phyloP scores from a whole-genome alignment of 1,139 yeast genomes.

The Suhomyces atakaporum region DNA sequence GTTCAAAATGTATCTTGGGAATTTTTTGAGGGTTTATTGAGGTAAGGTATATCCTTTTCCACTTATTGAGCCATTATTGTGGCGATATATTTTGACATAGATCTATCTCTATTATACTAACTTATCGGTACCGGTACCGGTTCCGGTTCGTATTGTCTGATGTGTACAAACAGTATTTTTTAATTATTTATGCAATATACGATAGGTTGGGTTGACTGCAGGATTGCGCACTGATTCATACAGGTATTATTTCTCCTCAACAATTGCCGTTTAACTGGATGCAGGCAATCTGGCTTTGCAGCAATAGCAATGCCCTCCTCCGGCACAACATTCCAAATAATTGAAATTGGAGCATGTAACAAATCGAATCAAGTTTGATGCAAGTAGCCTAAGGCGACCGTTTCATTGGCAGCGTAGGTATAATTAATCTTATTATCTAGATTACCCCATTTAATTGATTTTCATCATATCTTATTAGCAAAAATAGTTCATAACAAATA shows the following conservation, averaged over 20 bases:
- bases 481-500: constrained; percentile 9
- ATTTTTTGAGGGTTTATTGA: no score
- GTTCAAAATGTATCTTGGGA: no score
- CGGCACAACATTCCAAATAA: background rate
- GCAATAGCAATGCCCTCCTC: background rate
- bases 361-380: no score
- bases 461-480: background rate
- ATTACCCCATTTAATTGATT: background rate
- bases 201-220: constrained; percentile 3
- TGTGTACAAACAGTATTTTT: constrained; percentile 1
- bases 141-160: constrained; percentile 3
- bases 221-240: constrained; percentile 2
- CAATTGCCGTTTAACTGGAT: background rate
- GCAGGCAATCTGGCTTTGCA: constrained; percentile 1
- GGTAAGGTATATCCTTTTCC: no score
- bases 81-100: no score
- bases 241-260: constrained; percentile 2
- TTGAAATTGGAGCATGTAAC: no score
- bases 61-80: no score
- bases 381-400: no score
- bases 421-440: background rate
- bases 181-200: constrained; percentile 8
- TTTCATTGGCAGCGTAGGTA: background rate
- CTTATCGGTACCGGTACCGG: constrained; percentile 1
- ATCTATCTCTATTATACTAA: background rate